Evolutionary conservation across 2,329 filamentous ascomycete genomes (phyloP), one percentile per base, ranked within the genome.

Genomic region (Lecanicillium sp.): DNA sequence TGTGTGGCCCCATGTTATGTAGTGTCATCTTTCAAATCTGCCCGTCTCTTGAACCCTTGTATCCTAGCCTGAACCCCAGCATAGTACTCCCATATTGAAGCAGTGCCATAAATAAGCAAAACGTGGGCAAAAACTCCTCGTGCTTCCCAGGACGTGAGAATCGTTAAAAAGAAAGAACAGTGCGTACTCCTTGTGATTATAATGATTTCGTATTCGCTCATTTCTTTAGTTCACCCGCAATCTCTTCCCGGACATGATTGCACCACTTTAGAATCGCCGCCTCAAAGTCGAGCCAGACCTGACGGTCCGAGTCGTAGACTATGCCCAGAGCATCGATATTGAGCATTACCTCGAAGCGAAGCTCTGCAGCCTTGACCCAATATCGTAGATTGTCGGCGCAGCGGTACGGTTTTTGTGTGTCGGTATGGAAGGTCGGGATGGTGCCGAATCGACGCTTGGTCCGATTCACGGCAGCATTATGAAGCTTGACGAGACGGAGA

Each of bases 311-410:
- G 53, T 81, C 82, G 54, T 89, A 83, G 16, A 95, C 89, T 7
- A 95, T 75, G 19, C 83, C 87, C 61, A 94, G 81, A 16, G 90
- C 86, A 53, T 95, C 87, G 38, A 95, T 72, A 46, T 82, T 77
- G 37, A 96, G 69, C 49, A 84, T 75, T 29, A 89, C 76, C 62
- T 96, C 92, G 81, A 90, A 98, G 40, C 92, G 79, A 42, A 96
- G 70, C 64, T 98, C 89, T 7, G 89, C 88, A 2, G 90, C 92
- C 66, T 98, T 98, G 62, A 85, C 76, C 90, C 92, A 98, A 68
- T 84, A 98, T 29, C 88, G 78, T 45, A 98, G 71, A 58, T 98
- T 98, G 51, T 98, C 92, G 3, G 89, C 87, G 45, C 82, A 82
- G 35, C 92, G 83, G 59, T 98, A 98, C 0, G 92, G 92, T 63